Evolutionary conservation across 108 stramenopile species (phyloP), one percentile per base, ranked within the genome.

Genomic region (Poteriospumella lacustris): DNA sequence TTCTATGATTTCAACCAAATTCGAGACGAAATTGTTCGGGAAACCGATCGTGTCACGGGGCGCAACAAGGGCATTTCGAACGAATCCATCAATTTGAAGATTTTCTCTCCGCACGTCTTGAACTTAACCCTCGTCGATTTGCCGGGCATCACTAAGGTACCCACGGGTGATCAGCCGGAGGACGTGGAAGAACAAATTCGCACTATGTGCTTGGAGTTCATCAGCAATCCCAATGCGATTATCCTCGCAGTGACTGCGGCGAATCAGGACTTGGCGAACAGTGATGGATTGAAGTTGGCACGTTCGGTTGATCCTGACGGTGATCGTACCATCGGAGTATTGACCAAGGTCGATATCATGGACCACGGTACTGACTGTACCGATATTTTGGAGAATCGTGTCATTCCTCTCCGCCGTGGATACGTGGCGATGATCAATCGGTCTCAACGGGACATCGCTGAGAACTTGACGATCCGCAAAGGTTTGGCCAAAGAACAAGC

Each of bases 261-360:
- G 42, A 99, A 97, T 78, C 62, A 39, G 28, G 98, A 99, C 86
- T 76, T 99, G 44, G 96, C 96, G 56, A 99, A 96, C 80, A 91
- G 90, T 67, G 98, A 97, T 79, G 96, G 96, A 1, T 75, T 99
- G 62, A 92, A 94, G 79, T 77, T 99, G 78, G 98, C 98, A 3
- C 85, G 93, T 64, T 87, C 88, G 2, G 93, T 91, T 31, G 96
- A 95, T 79, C 94, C 94, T 0, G 77, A 84, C 60, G 94, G 94
- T 2, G 93, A 91, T 77, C 86, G 98, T 26, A 99, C 98, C 2
- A 90, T 99, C 75, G 98, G 98, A 2, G 96, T 99, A 1, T 78
- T 99, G 36, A 99, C 96, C 34, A 99, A 99, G 85, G 79, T 96
- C 15, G 98, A 99, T 84, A 85, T 97, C 52, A 95, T 99, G 95